phyloP scores from a whole-genome alignment of 768 basidiomycete species.

The Pholiota conissans region DNA sequence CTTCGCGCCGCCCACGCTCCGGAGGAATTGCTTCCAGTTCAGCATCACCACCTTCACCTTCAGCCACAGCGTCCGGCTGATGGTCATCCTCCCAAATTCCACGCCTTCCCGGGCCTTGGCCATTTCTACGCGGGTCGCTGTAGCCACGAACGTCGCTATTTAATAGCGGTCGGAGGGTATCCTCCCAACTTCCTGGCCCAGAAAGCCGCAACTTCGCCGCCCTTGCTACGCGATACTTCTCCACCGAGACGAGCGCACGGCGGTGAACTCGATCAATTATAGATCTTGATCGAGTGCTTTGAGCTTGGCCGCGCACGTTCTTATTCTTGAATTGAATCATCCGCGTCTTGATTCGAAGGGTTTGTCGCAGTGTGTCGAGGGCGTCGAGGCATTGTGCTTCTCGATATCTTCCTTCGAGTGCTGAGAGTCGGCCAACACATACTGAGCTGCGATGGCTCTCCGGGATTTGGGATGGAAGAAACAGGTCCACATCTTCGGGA shows the following conservation, averaged over 20 bases:
- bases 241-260: not conserved
- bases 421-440: not conserved
- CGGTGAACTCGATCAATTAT: slow-evolving; percentile 20
- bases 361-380: slow-evolving; percentile 17
- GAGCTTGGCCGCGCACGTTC: slow-evolving; percentile 22
- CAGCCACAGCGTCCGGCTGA: not conserved
- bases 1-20: not conserved
- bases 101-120: not conserved
- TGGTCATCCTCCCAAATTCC: slow-evolving; percentile 4
- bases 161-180: slow-evolving; percentile 9
- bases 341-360: slow-evolving; percentile 19
- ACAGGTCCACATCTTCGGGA: slow-evolving; percentile 5
- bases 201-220: slow-evolving; percentile 10
- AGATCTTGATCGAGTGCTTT: slow-evolving; percentile 19
- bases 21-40: not conserved
- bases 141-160: not conserved
- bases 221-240: slow-evolving; percentile 17
- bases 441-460: not conserved
- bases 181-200: slow-evolving; percentile 18
- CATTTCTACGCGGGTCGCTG: not conserved
- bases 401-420: not conserved
- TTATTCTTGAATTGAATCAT: slow-evolving; percentile 21
- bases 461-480: slow-evolving; percentile 4
- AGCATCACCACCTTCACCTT: not conserved
- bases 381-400: slow-evolving; percentile 20